These are phyloP conservation scores for Ceratobasidium sp. DNA, from an alignment of 1,284 basidiomycete species.

Conservation along the genomic window DNA sequence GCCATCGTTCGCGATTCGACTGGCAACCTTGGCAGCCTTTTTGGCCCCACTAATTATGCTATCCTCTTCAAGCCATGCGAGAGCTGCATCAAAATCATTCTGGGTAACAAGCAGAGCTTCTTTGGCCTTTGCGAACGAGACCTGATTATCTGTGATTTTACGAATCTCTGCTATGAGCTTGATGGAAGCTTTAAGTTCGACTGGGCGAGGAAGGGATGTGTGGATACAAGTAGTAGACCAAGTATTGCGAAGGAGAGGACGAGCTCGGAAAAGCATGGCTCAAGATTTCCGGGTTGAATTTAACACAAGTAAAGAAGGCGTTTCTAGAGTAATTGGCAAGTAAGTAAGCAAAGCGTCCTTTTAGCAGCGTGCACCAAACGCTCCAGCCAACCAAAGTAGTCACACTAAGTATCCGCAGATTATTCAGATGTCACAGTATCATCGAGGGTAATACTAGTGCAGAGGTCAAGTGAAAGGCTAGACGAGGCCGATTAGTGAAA, in stretches of 20 bases:
- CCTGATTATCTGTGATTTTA: slow-evolving; percentile 74
- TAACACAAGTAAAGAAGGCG: too few species aligned
- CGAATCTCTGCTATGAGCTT: slow-evolving; percentile 89
- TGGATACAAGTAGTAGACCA: slow-evolving; percentile 24
- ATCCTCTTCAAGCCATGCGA: slow-evolving; percentile 86
- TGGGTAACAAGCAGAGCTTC: slow-evolving; percentile 84
- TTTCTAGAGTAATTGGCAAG: too few species aligned
- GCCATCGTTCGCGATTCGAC: slow-evolving; percentile 81
- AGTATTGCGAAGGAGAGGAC: neutral
- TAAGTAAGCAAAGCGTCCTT: too few species aligned
- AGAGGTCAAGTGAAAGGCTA: neutral
- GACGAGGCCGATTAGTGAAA: neutral
- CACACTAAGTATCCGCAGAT: slow-evolving; percentile 65
- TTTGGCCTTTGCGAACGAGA: slow-evolving; percentile 87
- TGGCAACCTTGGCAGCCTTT: slow-evolving; percentile 87
- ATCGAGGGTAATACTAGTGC: neutral
- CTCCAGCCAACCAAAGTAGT: slow-evolving; percentile 59
- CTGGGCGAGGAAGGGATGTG: slow-evolving; percentile 13
- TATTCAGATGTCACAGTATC: neutral
- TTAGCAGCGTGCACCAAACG: too few species aligned
- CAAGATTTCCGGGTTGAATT: neutral
- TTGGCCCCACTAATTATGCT: slow-evolving; percentile 72
- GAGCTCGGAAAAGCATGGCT: slow-evolving; percentile 13
- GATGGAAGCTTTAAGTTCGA: slow-evolving; percentile 64
- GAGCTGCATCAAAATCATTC: slow-evolving; percentile 80